A percentile compares a stretch with the other conserved stretches of the same genome.
phyloP scores from a whole-genome alignment of 208 protist species.

The Trypanosoma cruzi region DNA sequence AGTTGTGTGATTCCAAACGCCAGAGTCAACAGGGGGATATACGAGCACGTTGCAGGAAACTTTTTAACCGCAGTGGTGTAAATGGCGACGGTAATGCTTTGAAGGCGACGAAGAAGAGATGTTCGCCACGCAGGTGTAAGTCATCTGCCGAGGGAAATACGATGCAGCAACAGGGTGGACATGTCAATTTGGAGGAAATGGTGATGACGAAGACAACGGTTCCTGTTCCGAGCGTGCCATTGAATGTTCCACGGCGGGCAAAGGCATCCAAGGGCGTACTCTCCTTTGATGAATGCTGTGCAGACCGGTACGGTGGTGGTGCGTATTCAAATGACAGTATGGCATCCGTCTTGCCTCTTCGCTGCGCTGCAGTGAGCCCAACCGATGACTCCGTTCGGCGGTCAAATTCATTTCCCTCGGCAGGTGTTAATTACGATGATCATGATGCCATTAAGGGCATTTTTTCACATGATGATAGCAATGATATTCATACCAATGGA shows the following conservation, averaged over 20 bases:
- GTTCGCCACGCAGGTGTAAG: background rate
- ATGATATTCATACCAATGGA: background rate
- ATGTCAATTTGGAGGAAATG: background rate
- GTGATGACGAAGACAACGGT: background rate
- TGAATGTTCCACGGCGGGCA: conserved; percentile 11
- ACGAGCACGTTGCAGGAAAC: conserved; percentile 8
- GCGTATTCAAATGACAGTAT: conserved; percentile 5
- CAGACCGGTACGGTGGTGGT: conserved; percentile 11
- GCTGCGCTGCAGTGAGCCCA: background rate
- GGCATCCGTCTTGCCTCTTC: background rate
- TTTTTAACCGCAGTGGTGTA: background rate
- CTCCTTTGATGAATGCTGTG: conserved; percentile 18
- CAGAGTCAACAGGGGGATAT: background rate
- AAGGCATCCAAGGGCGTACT: background rate
- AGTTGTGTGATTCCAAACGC: background rate
- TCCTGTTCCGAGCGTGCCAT: background rate
- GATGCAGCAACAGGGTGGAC: background rate
- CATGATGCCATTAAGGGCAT: background rate
- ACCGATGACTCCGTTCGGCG: conserved; percentile 13
- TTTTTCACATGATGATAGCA: background rate
- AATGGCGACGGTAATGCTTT: background rate
- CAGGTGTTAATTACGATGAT: background rate
- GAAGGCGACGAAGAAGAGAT: background rate
- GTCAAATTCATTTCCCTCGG: background rate
- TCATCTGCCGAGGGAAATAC: background rate